These are phyloP conservation scores for Fomitopsis palustris DNA, from an alignment of 1,284 basidiomycete species.

Conservation along the genomic window DNA sequence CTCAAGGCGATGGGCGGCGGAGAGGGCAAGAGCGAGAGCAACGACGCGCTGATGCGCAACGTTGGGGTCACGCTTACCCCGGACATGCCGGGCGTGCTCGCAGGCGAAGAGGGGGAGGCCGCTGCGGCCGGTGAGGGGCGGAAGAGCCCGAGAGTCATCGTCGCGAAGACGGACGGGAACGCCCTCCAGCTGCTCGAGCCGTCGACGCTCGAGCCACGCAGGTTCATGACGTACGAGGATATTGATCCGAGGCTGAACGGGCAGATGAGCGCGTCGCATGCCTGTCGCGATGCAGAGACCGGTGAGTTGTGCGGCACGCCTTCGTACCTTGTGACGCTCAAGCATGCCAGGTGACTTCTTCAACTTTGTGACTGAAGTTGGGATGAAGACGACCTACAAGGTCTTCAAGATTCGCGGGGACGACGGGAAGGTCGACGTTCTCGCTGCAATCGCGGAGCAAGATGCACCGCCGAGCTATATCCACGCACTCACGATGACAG, in stretches of 20 bases:
- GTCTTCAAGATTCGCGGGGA: constrained; percentile 31
- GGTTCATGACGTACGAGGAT: constrained; percentile 20
- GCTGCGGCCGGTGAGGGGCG: not conserved
- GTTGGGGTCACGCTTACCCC: constrained; percentile 21
- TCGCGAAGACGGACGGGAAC: constrained; percentile 30
- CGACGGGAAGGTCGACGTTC: constrained; percentile 27
- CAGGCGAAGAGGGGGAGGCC: not conserved
- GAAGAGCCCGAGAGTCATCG: constrained; percentile 15
- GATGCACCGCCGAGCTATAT: constrained; percentile 36
- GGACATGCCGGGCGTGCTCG: constrained; percentile 18
- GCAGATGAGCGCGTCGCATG: constrained; percentile 32
- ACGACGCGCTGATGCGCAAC: constrained; percentile 4
- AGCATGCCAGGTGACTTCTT: constrained; percentile 26
- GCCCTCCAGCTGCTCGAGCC: constrained; percentile 30
- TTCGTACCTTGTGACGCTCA: not conserved
- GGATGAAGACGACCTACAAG: constrained; percentile 23
- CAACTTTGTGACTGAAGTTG: constrained; percentile 31
- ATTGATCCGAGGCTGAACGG: constrained; percentile 33
- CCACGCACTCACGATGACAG: constrained; percentile 33
- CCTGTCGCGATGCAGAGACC: constrained; percentile 31
- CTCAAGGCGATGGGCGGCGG: not conserved
- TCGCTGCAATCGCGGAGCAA: constrained; percentile 29
- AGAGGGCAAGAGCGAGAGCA: constrained; percentile 1
- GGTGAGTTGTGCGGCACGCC: constrained; percentile 28
- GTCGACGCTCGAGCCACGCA: constrained; percentile 33